Base-by-base conservation (phyloP, 202 grass and related monocot species). In the Setaria italica region DNA sequence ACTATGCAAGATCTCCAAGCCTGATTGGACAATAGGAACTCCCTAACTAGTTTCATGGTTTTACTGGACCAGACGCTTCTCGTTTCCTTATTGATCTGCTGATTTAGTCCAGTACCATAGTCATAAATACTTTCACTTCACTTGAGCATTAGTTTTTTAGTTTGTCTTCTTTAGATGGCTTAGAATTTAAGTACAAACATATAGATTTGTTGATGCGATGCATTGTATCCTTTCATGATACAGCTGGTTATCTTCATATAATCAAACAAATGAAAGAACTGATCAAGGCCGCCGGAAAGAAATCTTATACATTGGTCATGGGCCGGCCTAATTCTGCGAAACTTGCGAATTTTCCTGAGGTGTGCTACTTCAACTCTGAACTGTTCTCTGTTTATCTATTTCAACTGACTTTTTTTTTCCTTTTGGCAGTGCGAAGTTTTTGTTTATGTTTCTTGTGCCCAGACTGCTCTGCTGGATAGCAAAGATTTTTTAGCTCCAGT, bases 261-360 rank as follows among this genome's bases (percentile, higher is more conserved):
- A 90, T 94, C 6, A 84, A 99, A 70, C 91, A 99, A 91, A 91
- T 99, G 91, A 99, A 99, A 88, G 90, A 96, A 62, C 60, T 99
- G 51, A 90, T 99, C 86, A 93, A 89, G 86, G 77, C 78, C 0
- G 87, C 97, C 66, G 93, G 97, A 88, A 99, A 99, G 82, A 99
- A 96, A 80, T 94, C 93, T 7, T 99, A 99, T 75, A 99, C 93
- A 47, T 60, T 99, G 69, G 97, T 99, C 64, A 96, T 96, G 93
- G 97, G 96, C 47, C 86, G 90, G 66, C 97, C 97, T 75, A 96
- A 89, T 85, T 89, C 93, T 81, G 79, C 92, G 33, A 99, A 99
- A 83, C 97, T 99, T 66, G 97, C 93, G 35, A 96, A 99, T 85
- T 99, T 99, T 78, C 97, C 91, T 50, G 93, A 99, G 97, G 97